Base-by-base conservation (phyloP, 345 rosid genomes). In the Linum usitatissimum region DNA sequence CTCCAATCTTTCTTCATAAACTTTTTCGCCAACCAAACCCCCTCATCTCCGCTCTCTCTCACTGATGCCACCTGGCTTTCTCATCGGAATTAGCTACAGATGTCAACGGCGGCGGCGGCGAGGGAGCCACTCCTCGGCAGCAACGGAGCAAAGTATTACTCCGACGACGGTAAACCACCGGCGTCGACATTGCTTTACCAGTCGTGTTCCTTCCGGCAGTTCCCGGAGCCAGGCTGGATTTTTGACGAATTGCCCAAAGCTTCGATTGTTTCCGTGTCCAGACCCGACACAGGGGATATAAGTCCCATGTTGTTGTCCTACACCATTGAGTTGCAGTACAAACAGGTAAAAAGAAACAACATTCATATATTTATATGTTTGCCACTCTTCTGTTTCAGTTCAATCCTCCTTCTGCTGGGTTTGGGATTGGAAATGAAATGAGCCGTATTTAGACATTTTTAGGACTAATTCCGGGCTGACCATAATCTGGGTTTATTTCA, bases 301-400 rank as follows among this genome's bases (percentile, higher is more conserved):
- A 89, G 96, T 49, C 96, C 96, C 71, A 85, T 89, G 80, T 84
- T 89, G 70, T 79, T 89, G 55, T 89, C 96, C 66, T 92, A 85
- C 77, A 78, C 84, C 21, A 84, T 89, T 59, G 90, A 89, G 64
- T 75, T 92, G 68, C 84, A 75, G 23, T 87, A 87, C 74, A 89
- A 85, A 71, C 95, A 91, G 88, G 96, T 57, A 34, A 34, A 31
- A 34, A 23, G 28, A 23, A 23, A 23, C 1, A 23, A 23, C 28
- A 23, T 23, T 23, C 28, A 2, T 23, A 1, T 23, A 23, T 23
- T 23, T 23, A 23, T 2, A 23, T 23, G 51, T 12, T 45, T 45
- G 51, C 14, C 8, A 10, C 51, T 45, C 10, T 45, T 9, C 51
- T 2, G 51, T 3, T 45, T 45, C 17, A 45, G 17, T 45, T 45